Evolutionary conservation across 2,329 filamentous ascomycete species (phyloP).

Genomic region (Trichophyton schoenleinii): DNA sequence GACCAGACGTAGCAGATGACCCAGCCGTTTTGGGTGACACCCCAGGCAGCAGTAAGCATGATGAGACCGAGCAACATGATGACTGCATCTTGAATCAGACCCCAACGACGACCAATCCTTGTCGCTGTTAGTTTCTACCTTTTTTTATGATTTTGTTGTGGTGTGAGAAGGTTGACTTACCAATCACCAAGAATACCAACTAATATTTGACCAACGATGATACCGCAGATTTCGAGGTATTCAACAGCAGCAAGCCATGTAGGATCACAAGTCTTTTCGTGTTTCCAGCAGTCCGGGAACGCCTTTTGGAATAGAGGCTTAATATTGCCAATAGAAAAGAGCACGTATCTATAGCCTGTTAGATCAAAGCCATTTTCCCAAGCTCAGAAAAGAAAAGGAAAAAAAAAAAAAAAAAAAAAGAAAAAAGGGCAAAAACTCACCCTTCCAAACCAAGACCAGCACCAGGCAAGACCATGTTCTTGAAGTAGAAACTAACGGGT

Average conservation of each 20-base stretch:
- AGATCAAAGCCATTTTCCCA: neutral
- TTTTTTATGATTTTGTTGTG: no score
- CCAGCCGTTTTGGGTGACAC: constrained; percentile 76
- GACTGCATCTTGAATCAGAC: constrained; percentile 83
- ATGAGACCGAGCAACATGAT: constrained; percentile 92
- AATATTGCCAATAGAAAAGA: constrained; percentile 94
- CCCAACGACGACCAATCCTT: constrained; percentile 83
- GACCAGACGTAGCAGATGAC: constrained; percentile 95
- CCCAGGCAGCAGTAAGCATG: constrained; percentile 88
- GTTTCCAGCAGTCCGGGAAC: constrained; percentile 69
- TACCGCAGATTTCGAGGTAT: constrained; percentile 86
- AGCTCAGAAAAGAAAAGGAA: neutral
- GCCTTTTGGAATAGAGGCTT: constrained; percentile 64
- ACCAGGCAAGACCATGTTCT: constrained; percentile 82
- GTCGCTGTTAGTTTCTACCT: neutral
- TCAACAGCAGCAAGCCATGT: constrained; percentile 77
- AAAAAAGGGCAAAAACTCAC: constrained; percentile 27
- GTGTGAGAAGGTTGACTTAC: constrained; percentile 22
- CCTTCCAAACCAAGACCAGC: constrained; percentile 85
- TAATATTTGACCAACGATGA: constrained; percentile 82
- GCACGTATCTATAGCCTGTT: constrained; percentile 54
- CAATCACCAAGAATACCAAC: constrained; percentile 71
- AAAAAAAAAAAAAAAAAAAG: neutral
- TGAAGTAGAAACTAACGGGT: constrained; percentile 74
- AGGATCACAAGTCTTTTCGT: constrained; percentile 52